Base-by-base conservation (phyloP, 2,329 filamentous ascomycete genomes). In the Pestalotiopsis sp. region DNA sequence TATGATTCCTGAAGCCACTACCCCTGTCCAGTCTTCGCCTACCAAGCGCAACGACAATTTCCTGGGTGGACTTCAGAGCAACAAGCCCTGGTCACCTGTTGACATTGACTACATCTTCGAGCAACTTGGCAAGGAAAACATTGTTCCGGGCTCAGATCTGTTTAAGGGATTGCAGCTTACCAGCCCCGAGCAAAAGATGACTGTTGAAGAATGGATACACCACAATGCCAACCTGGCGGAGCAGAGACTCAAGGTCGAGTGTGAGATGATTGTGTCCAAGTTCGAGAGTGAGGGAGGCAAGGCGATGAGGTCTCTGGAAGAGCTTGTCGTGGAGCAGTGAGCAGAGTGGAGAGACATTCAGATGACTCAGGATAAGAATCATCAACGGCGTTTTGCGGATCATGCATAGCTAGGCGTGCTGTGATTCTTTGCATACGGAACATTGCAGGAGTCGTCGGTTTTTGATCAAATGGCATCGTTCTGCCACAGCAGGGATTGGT, bases 161-260 rank as follows among this genome's bases (percentile, higher is more conserved):
- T 78, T 91, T 17, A 84, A 83, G 68, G 83, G 86, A 52, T 85
- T 85, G 0, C 87, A 87, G 14, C 81, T 99, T 66, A 91, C 88
- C 2, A 92, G 87, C 66, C 88, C 90, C 0, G 96, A 98, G 83
- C 94, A 92, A 83, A 85, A 87, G 49, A 97, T 99, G 95, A 95
- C 91, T 4, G 93, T 98, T 0, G 94, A 97, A 79, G 91, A 98
- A 79, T 99, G 95, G 94, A 92, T 99, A 52, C 85, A 90, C 69
- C 88, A 91, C 80, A 95, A 96, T 73, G 96, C 96, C 0, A 87
- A 87, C 70, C 85, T 91, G 77, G 94, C 93, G 0, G 95, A 98
- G 83, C 89, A 91, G 80, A 91, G 90, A 78, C 83, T 99, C 67
- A 91, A 91, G 76, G 83, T 86, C 45, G 92, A 97, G 78, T 97